Evolutionary conservation across 108 stramenopile genomes (phyloP), one percentile per base, ranked within the genome.

Genomic region (Stephanodiscus triporus): DNA sequence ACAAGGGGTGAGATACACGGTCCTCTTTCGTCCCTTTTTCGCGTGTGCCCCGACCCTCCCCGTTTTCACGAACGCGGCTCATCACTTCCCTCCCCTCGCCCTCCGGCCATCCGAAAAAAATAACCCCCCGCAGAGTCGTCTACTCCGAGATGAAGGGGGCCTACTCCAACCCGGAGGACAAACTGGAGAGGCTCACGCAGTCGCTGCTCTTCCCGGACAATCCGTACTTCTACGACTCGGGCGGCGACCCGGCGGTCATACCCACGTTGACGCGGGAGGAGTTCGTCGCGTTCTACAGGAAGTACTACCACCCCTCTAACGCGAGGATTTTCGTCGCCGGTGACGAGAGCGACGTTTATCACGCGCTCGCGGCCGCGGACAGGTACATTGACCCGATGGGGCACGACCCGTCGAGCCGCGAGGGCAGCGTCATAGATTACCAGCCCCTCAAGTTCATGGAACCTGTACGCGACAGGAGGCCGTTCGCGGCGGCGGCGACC

Each of bases 291-390:
- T 98, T 97, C 73, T 97, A 97, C 70, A 74, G 85, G 23, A 74
- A 72, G 63, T 89, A 86, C 76, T 99, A 99, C 85, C 95, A 97
- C 73, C 97, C 98, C 16, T 78, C 89, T n/a, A 99, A 99, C 80
- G 82, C 88, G 27, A 76, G 85, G n/a, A 78, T 93, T 23, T 98
- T 92, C 82, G 91, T 97, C 54, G 96, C 91, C 68, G 98, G 98
- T 8, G 88, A 95, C 68, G 93, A 77, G 45, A 76, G 92, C 58
- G 87, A 88, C 72, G 86, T 92, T 11, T 65, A 78, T n/a, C 75
- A 85, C 61, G 92, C 94, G 27, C 64, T 97, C 53, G 74, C 78
- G 42, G 32, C 37, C 19, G 71, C 66, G 8, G 78, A 79, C 68
- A 37, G 59, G 17, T 91, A 89, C 58, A 83, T 95, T 50, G 61